These are phyloP conservation scores for Aspergillus viridinutans DNA, from an alignment of 2,329 filamentous ascomycete species.

Conservation along the genomic window DNA sequence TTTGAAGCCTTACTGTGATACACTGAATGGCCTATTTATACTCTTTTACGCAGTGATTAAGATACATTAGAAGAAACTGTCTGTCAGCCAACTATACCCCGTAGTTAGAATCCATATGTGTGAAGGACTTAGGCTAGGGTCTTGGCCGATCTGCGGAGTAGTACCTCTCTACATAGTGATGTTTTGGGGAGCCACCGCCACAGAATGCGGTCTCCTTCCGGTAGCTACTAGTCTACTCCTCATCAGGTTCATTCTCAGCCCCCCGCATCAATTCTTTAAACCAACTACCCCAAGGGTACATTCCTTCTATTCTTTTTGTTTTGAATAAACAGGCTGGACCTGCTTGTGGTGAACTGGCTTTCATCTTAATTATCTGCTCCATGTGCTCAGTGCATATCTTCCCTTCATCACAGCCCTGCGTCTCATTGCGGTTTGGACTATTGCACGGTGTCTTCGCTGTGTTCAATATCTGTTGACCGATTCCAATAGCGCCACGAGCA, in stretches of 20 bases:
- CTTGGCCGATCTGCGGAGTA: slow-evolving; percentile 15
- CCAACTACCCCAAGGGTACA: background rate
- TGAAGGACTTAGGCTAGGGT: background rate
- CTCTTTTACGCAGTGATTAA: background rate
- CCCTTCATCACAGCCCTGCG: slow-evolving; percentile 9
- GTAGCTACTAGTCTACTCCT: background rate
- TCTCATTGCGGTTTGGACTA: slow-evolving; percentile 8
- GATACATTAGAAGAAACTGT: too few relatives aligned
- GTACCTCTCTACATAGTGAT: background rate
- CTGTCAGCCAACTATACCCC: too few relatives aligned
- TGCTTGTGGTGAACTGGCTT: slow-evolving; percentile 17
- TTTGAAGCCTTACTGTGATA: background rate
- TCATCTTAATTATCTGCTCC: slow-evolving; percentile 6
- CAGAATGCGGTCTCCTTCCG: slow-evolving; percentile 2
- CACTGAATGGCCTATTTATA: background rate
- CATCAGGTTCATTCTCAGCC: slow-evolving; percentile 1
- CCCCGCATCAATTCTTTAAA: background rate
- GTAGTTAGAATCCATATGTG: background rate
- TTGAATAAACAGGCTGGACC: slow-evolving; percentile 30
- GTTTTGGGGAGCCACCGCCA: slow-evolving; percentile 5
- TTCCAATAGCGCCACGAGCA: too few relatives aligned
- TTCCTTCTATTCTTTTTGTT: slow-evolving; percentile 5
- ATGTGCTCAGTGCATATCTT: slow-evolving; percentile 7
- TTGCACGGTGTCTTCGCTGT: slow-evolving; percentile 2
- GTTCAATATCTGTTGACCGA: background rate